phyloP scores from a whole-genome alignment of 2,329 filamentous ascomycete species.

The Paracamarosporium sp. region DNA sequence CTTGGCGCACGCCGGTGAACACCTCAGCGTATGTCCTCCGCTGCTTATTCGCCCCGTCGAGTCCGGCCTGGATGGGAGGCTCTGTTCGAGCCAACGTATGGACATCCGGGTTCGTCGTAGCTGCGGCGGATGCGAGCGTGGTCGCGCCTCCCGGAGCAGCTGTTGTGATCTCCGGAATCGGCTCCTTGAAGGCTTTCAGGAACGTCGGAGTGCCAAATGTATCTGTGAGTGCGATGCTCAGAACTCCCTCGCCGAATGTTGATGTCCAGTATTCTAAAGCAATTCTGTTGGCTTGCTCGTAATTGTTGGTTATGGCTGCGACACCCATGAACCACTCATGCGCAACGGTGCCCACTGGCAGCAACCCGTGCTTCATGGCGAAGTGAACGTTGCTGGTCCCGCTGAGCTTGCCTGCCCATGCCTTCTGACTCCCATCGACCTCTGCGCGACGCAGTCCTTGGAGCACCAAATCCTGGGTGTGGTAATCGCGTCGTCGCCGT shows the following conservation, averaged over 20 bases:
- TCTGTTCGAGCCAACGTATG: constrained; percentile 48
- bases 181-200: constrained; percentile 79
- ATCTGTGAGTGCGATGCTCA: constrained; percentile 91
- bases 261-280: constrained; percentile 88
- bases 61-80: constrained; percentile 54
- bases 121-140: constrained; percentile 49
- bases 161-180: constrained; percentile 58
- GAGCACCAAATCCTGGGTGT: constrained; percentile 92
- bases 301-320: constrained; percentile 87
- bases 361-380: constrained; percentile 87
- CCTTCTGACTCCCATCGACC: constrained; percentile 70
- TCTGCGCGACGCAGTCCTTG: constrained; percentile 81
- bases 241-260: constrained; percentile 83
- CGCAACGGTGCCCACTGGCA: constrained; percentile 87
- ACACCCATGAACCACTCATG: constrained; percentile 99
- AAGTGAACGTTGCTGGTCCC: constrained; percentile 98
- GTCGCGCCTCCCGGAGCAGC: constrained; percentile 49
- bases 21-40: constrained; percentile 75
- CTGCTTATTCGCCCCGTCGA: constrained; percentile 51
- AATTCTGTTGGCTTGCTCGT: constrained; percentile 81
- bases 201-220: constrained; percentile 95
- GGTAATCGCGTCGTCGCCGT: constrained; percentile 86
- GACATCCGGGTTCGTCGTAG: constrained; percentile 49
- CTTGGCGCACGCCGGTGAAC: constrained; percentile 85
- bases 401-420: constrained; percentile 74